Evolutionary conservation across 306 rosid species (phyloP).

Genomic region (Sechiopsis laciniata): DNA sequence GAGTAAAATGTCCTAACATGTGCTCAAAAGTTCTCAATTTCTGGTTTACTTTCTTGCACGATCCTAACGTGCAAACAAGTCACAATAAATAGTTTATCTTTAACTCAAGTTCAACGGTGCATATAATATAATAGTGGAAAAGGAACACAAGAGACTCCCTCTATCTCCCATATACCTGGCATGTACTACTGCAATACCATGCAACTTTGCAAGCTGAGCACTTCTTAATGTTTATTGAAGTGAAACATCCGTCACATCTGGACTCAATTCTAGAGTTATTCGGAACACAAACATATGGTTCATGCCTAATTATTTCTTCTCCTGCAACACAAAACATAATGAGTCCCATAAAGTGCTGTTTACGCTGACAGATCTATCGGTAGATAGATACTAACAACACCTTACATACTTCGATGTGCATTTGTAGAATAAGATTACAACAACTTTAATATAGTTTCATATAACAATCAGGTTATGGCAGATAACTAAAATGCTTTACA

Average conservation of each 20-base stretch:
- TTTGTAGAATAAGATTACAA: constrained; percentile 7
- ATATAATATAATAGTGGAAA: neutral
- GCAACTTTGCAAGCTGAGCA: constrained; percentile 62
- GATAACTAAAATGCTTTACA: neutral
- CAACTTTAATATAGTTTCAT: neutral
- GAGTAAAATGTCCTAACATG: neutral
- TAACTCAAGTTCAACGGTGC: neutral
- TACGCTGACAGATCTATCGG: neutral
- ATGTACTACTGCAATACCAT: constrained; percentile 50
- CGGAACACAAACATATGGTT: constrained; percentile 63
- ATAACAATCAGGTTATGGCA: constrained; percentile 1
- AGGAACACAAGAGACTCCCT: neutral
- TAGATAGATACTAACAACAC: neutral
- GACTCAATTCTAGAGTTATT: constrained; percentile 40
- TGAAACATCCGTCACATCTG: constrained; percentile 68
- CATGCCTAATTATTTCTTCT: constrained; percentile 63
- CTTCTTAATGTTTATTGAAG: constrained; percentile 45
- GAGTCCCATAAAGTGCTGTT: constrained; percentile 3
- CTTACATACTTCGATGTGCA: neutral
- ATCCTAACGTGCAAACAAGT: constrained; percentile 4
- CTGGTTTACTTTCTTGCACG: neutral
- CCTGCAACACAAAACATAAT: constrained; percentile 39
- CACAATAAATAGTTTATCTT: neutral
- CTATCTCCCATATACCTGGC: constrained; percentile 50
- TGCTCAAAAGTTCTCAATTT: constrained; percentile 10